phyloP scores from a whole-genome alignment of 805 yeast species.

The Debaryomyces tyrocola region DNA sequence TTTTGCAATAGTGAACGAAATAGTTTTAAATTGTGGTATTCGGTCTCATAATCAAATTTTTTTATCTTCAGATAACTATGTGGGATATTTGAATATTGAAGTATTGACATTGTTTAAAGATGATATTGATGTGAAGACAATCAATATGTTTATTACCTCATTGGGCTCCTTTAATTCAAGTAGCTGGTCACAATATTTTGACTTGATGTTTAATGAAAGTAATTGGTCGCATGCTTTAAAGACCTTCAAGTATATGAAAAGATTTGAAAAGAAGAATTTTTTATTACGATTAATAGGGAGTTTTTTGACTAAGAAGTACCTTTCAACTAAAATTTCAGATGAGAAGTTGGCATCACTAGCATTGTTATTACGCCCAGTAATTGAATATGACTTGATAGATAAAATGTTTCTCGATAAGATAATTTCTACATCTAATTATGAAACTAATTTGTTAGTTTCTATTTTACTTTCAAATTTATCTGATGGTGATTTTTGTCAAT shows the following conservation, averaged over 20 bases:
- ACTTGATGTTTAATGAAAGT: conserved; percentile 17
- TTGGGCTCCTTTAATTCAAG: conserved; percentile 19
- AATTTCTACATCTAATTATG: conserved; percentile 11
- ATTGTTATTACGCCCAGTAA: conserved; percentile 12
- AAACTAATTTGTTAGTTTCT: conserved; percentile 16
- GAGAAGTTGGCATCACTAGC: conserved; percentile 18
- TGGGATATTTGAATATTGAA: conserved; percentile 16
- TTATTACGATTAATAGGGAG: conserved; percentile 14
- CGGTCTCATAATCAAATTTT: conserved; percentile 8
- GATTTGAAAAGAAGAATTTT: conserved; percentile 24
- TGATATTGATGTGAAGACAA: background rate
- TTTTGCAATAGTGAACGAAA: conserved; percentile 26
- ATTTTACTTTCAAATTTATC: conserved; percentile 6
- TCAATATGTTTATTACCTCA: conserved; percentile 21
- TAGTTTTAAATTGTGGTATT: conserved; percentile 5
- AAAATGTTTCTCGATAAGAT: conserved; percentile 18
- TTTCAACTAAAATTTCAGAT: background rate
- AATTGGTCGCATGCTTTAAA: conserved; percentile 18
- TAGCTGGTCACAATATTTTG: conserved; percentile 18
- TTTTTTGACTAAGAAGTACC: conserved; percentile 8
- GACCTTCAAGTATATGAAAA: conserved; percentile 19
- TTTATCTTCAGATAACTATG: conserved; percentile 18
- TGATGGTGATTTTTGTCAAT: conserved; percentile 1
- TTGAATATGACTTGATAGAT: conserved; percentile 17
- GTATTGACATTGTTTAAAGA: conserved; percentile 12